Conservation (phyloP, 768 basidiomycete genomes). For the Pisolithus sp. region DNA sequence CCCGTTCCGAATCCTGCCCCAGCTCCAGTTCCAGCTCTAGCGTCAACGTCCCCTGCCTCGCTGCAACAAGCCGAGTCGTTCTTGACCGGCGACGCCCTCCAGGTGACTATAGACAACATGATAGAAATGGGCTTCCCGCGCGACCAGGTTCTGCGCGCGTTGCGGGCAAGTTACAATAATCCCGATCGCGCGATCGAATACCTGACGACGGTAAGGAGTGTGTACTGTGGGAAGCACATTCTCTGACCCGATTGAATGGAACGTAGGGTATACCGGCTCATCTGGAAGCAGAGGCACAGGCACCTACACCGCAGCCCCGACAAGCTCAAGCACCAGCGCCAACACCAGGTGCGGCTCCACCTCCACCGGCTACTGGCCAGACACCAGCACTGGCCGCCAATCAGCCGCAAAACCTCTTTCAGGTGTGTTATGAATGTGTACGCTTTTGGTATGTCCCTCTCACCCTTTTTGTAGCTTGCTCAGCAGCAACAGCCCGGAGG, state of each 20-base stretch:
- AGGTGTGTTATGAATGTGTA: conserved; percentile 37
- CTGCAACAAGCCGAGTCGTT: conserved; percentile 50
- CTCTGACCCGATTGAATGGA: conserved; percentile 4
- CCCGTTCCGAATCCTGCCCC: conserved; percentile 30
- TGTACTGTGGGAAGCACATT: conserved; percentile 1
- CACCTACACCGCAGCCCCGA: conserved; percentile 16
- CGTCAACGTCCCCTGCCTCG: conserved; percentile 29
- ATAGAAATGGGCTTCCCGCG: conserved; percentile 90
- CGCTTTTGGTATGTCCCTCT: background rate
- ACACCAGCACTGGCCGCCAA: conserved; percentile 27
- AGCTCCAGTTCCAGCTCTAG: conserved; percentile 23
- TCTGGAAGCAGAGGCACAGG: conserved; percentile 42
- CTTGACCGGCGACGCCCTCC: conserved; percentile 69
- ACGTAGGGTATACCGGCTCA: conserved; percentile 74
- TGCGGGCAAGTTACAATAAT: conserved; percentile 95
- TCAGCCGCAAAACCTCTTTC: conserved; percentile 81
- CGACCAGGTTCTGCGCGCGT: conserved; percentile 76
- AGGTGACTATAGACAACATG: conserved; percentile 77
- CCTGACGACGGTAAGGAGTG: conserved; percentile 70
- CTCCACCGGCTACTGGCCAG: conserved; percentile 31
- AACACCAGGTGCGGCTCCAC: no score
- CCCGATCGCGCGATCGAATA: conserved; percentile 99
- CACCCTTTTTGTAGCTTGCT: conserved; percentile 47
- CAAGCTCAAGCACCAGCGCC: conserved; percentile 16
- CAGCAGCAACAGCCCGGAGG: conserved; percentile 45